Evolutionary conservation across 345 rosid species (phyloP).

Genomic region (Aegle marmelos): DNA sequence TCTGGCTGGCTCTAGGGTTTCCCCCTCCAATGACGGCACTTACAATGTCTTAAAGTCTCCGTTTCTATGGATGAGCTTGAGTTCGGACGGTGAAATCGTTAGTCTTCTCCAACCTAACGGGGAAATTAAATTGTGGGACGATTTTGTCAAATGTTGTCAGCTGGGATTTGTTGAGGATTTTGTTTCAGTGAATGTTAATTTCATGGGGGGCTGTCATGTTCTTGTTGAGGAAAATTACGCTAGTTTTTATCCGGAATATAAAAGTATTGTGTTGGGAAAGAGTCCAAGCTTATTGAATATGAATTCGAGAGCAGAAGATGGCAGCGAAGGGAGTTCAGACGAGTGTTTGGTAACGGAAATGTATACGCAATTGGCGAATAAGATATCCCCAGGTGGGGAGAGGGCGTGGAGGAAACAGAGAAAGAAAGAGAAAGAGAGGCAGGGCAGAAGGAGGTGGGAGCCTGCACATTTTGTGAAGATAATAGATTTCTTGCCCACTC

Average conservation of each 20-base stretch:
- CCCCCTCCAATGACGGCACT: constrained; percentile 42
- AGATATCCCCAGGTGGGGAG: constrained; percentile 62
- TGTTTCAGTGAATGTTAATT: constrained; percentile 66
- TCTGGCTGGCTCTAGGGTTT: constrained; percentile 60
- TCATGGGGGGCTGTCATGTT: constrained; percentile 60
- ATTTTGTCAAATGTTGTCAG: constrained; percentile 20
- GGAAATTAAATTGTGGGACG: constrained; percentile 18
- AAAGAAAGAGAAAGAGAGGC: constrained; percentile 82
- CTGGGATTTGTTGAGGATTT: constrained; percentile 35
- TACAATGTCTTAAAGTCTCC: constrained; percentile 51
- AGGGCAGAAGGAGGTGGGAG: constrained; percentile 65
- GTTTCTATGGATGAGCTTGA: constrained; percentile 58
- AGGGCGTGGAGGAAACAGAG: constrained; percentile 60
- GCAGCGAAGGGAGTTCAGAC: constrained; percentile 54
- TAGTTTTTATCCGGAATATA: constrained; percentile 11
- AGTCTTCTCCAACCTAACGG: constrained; percentile 58
- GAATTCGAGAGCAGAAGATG: constrained; percentile 31
- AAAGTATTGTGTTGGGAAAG: constrained; percentile 21
- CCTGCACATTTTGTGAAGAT: constrained; percentile 83
- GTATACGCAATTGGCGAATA: constrained; percentile 75
- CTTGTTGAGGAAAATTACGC: constrained; percentile 61
- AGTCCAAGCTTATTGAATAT: constrained; percentile 40
- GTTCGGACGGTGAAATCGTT: constrained; percentile 49
- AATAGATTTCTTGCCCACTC: constrained; percentile 59
- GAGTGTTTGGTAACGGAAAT: constrained; percentile 56